A percentile compares a stretch with the other conserved stretches of the same genome.
Conservation (phyloP, 2,329 filamentous ascomycete genomes). For the Sporothrix sp. region DNA sequence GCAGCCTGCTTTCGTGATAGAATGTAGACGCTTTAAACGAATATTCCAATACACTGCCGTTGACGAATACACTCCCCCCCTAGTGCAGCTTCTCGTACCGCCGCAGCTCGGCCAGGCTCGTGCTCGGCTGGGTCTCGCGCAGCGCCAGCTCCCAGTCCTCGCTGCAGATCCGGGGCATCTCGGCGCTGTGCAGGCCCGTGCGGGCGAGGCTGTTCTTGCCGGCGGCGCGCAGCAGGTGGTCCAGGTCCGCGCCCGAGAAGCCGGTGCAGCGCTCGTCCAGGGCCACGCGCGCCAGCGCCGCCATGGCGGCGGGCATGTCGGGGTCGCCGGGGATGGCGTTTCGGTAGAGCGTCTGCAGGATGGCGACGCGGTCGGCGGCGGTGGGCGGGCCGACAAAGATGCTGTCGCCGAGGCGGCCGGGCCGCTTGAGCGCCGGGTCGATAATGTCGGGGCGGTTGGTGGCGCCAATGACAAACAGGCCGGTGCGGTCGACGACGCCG, state of each 20-base stretch:
- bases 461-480: constrained; percentile 89
- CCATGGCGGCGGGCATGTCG: not conserved
- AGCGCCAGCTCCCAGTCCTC: constrained; percentile 47
- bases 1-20: too few species aligned
- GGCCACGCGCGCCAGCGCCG: constrained; percentile 51
- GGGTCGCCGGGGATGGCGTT: constrained; percentile 31
- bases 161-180: constrained; percentile 26
- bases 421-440: constrained; percentile 86
- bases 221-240: constrained; percentile 37
- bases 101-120: constrained; percentile 23
- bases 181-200: constrained; percentile 19
- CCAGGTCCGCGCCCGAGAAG: constrained; percentile 63
- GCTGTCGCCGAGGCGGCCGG: constrained; percentile 70
- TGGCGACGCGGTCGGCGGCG: constrained; percentile 67
- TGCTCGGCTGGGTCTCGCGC: constrained; percentile 38
- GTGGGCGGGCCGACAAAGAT: constrained; percentile 81
- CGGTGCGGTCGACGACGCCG: constrained; percentile 66
- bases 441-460: constrained; percentile 96
- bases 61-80: too few species aligned
- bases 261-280: constrained; percentile 57
- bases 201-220: constrained; percentile 30
- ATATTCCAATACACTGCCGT: too few species aligned
- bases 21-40: too few species aligned
- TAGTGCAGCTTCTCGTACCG: constrained; percentile 16
- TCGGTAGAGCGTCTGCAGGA: constrained; percentile 59